Evolutionary conservation across 1,139 yeast genomes (phyloP).

Genomic region (Ogataea hybrid): DNA sequence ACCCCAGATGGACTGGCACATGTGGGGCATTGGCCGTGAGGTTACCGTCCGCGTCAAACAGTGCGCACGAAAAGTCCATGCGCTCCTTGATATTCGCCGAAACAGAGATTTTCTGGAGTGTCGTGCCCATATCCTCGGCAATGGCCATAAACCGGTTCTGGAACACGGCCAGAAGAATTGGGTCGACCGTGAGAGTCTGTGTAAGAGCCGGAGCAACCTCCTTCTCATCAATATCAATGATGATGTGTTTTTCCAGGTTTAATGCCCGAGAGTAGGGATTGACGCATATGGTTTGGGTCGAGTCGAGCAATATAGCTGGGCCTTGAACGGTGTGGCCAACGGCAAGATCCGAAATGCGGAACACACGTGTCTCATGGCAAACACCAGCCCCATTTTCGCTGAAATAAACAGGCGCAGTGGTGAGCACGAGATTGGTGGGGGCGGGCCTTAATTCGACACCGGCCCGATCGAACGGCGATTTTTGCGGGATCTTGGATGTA

Average conservation of each 20-base stretch:
- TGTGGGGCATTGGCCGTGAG: conserved; percentile 64
- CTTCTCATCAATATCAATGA: conserved; percentile 33
- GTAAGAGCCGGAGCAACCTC: conserved; percentile 1
- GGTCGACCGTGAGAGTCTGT: conserved; percentile 29
- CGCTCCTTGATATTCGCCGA: conserved; percentile 84
- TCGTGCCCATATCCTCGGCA: conserved; percentile 88
- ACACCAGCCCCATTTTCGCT: conserved; percentile 4
- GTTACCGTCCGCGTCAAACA: conserved; percentile 73
- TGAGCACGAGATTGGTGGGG: conserved; percentile 12
- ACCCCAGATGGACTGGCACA: conserved; percentile 83
- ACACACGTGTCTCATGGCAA: conserved; percentile 6
- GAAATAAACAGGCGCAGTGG: conserved; percentile 13
- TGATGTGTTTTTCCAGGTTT: conserved; percentile 55
- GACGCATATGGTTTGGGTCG: conserved; percentile 77
- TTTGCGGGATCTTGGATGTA: conserved; percentile 7
- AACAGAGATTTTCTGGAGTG: conserved; percentile 75
- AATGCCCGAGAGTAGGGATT: conserved; percentile 68
- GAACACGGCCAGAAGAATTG: conserved; percentile 72
- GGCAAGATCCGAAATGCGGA: conserved; percentile 29
- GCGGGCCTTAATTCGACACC: conserved; percentile 6
- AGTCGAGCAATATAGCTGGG: conserved; percentile 79
- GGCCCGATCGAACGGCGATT: conserved; percentile 29
- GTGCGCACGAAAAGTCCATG: conserved; percentile 81
- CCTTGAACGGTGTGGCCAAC: conserved; percentile 58
- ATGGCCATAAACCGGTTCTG: conserved; percentile 86